Conservation (phyloP, 2,329 filamentous ascomycete genomes). For the Pseudocercospora macadamiae region DNA sequence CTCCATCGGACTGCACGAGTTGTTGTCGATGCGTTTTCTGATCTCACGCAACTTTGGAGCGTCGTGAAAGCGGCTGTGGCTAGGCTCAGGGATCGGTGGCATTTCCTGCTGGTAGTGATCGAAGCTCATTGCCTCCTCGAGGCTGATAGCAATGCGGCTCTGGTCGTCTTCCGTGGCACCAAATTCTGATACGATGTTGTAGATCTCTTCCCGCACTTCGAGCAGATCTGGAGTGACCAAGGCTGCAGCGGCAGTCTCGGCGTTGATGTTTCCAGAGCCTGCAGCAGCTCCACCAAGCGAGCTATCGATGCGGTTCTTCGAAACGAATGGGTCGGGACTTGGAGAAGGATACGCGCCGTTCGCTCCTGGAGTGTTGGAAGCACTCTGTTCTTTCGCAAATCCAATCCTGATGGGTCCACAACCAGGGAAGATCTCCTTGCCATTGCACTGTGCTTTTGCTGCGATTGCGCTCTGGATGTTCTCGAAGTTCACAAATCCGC, state of each 20-base stretch:
- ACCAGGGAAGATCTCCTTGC: slow-evolving; percentile 97
- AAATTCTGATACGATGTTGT: slow-evolving; percentile 84
- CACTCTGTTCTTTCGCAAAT: slow-evolving; percentile 93
- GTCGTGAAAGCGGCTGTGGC: slow-evolving; percentile 86
- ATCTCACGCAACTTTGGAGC: slow-evolving; percentile 94
- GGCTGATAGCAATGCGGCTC: slow-evolving; percentile 68
- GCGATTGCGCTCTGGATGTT: slow-evolving; percentile 83
- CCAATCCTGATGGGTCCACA: slow-evolving; percentile 94
- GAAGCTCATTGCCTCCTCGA: slow-evolving; percentile 77
- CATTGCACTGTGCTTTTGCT: slow-evolving; percentile 85
- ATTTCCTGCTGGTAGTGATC: slow-evolving; percentile 78
- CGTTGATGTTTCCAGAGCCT: slow-evolving; percentile 40
- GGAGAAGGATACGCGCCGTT: slow-evolving; percentile 88
- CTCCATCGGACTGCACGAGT: slow-evolving; percentile 79
- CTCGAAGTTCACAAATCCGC: slow-evolving; percentile 98
- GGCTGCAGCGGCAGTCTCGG: slow-evolving; percentile 54
- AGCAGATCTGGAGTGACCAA: slow-evolving; percentile 72
- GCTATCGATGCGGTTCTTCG: slow-evolving; percentile 41
- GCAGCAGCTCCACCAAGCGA: slow-evolving; percentile 34
- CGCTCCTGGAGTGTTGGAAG: slow-evolving; percentile 82
- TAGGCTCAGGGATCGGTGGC: slow-evolving; percentile 83
- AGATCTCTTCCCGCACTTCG: slow-evolving; percentile 80
- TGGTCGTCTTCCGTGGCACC: slow-evolving; percentile 81
- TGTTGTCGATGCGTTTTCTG: slow-evolving; percentile 95
- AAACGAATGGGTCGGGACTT: slow-evolving; percentile 78